Base-by-base conservation (phyloP, 1,139 yeast species). In the Lizanozyma gosingica region DNA sequence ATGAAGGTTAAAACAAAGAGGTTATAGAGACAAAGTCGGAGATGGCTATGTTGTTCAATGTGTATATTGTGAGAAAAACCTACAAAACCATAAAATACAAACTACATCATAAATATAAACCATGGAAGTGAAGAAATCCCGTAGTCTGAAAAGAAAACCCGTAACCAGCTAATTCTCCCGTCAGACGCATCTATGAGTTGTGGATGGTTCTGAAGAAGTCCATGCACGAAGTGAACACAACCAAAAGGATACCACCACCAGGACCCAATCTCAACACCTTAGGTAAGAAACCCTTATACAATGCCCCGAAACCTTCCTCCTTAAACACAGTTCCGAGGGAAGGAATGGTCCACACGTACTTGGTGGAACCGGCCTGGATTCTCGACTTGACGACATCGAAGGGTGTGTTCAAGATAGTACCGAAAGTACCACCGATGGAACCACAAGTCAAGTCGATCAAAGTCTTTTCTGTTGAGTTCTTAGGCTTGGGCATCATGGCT, bases 251-350 rank as follows among this genome's bases (percentile, higher is more conserved):
- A 70, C 98, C 98, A 60, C 98, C 99, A 57, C 98, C 98, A 45
- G 98, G 98, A 42, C 98, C 98, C 53, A 94, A 75, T 75, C 98
- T 83, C 60, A 92, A 75, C 16, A 94, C 97, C 73, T 94, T 94
- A 52, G 99, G 98, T 53, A 92, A 62, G 77, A 92, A 92, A 37
- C 97, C 97, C 68, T 86, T 90, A 66, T 88, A 88, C 45, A 90
- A 75, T 14, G 97, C 95, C 43, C 67, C 71, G 53, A 85, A 76
- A 34, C 96, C 97, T 71, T 90, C 97, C 64, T 92, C 98, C 59
- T 73, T 79, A 54, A 81, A 80, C 35, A 94, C 90, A 27, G 81
- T 73, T 39, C 73, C 61, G 45, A 92, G 69, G 4, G 94, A 77
- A 36, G 97, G 97, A 47, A 81, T 57, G 22, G 97, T 80, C 97